Conservation (phyloP, 352 stramenopile species). For the Achlya hypogyna region DNA sequence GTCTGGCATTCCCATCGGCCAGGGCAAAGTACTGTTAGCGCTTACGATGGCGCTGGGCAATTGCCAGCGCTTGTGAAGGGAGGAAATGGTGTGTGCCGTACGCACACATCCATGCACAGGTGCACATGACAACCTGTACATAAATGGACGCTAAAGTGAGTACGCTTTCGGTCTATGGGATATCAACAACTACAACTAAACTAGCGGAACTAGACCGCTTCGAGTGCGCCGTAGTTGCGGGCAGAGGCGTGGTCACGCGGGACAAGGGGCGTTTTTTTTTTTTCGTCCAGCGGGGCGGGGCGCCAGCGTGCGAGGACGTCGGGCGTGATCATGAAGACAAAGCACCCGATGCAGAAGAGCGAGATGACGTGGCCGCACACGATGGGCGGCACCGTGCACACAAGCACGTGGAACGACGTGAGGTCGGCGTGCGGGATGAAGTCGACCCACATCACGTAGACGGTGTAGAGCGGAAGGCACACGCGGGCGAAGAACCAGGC, state of each 20-base stretch:
- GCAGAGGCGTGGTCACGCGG: not conserved
- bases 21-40: too few relatives aligned
- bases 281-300: not conserved
- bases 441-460: conserved; percentile 67
- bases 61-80: too few relatives aligned
- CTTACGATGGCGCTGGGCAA: too few relatives aligned
- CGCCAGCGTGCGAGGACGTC: conserved; percentile 40
- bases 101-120: too few relatives aligned
- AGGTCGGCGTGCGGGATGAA: conserved; percentile 40
- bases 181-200: not conserved
- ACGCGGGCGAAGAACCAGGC: conserved; percentile 69
- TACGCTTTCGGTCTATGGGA: too few relatives aligned
- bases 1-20: too few relatives aligned
- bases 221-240: not conserved
- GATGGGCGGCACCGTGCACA: conserved; percentile 48
- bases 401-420: conserved; percentile 26
- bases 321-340: conserved; percentile 76
- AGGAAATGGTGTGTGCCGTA: too few relatives aligned
- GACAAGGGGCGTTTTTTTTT: not conserved
- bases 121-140: too few relatives aligned
- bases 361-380: conserved; percentile 75
- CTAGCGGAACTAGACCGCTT: not conserved
- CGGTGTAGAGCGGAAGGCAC: conserved; percentile 64
- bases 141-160: too few relatives aligned
- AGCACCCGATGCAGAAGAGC: conserved; percentile 70